Evolutionary conservation across 805 yeast species (phyloP), one percentile per base, ranked within the genome.

Genomic region (Lachancea fermentati): DNA sequence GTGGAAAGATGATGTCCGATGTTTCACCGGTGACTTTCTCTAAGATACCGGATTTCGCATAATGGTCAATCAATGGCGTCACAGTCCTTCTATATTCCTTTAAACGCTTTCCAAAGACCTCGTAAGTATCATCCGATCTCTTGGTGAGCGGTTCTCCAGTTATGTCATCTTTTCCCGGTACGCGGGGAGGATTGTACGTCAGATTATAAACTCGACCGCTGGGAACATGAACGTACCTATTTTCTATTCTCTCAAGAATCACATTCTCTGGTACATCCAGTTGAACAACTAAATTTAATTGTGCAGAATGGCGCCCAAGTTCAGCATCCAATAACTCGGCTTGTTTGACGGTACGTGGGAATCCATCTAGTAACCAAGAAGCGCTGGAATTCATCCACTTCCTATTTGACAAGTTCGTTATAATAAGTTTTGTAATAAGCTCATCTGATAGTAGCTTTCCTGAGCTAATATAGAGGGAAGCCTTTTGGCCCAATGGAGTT

Each of bases 141-240:
- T 87, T 85, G 13, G 75, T 62, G 42, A 89, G 69, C 2, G 85
- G 81, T 57, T 89, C 97, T 0, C 96, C 96, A 0, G 97, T 89
- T 2, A 87, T 55, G 59, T 89, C 97, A 55, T 89, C 97, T 45
- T 65, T 71, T 26, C 87, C 94, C 0, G 87, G 78, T 2, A 71
- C 73, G 52, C 81, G 81, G 6, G 97, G 97, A 5, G 97, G 96
- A 52, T 85, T 88, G 62, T 87, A 89, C 41, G 85, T 79, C 47
- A 85, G 58, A 58, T 85, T 91, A 60, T 89, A 89, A 2, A 88
- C 81, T 48, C 97, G 68, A 0, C 97, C 97, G 38, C 95, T 84
- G 0, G 85, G 78, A 11, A 72, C 58, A 61, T 89, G 97, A 30
- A 88, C 82, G 81, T 85, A 87, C 50, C 97, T 66, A 46, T 85